Evolutionary conservation across 306 rosid genomes (phyloP).

Genomic region (Luffa aegyptiaca): DNA sequence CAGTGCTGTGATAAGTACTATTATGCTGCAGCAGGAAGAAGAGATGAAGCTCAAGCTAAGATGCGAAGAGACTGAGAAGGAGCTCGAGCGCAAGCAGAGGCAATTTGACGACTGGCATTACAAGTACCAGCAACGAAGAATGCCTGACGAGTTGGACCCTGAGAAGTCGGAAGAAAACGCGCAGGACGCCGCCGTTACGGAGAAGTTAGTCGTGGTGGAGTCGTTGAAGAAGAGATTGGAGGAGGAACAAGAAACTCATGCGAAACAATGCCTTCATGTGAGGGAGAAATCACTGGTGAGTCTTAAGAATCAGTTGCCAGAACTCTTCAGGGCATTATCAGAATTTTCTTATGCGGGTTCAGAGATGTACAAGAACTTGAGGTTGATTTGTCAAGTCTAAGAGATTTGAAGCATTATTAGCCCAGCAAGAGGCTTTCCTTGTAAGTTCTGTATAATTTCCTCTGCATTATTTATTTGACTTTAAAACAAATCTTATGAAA

Average conservation of each 20-base stretch:
- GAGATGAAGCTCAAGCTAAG: conserved; percentile 51
- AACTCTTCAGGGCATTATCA: conserved; percentile 59
- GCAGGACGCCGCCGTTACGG: conserved; percentile 28
- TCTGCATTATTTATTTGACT: background rate
- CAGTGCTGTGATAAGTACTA: conserved; percentile 49
- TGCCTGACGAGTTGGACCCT: conserved; percentile 41
- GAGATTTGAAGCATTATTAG: background rate
- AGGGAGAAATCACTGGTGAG: conserved; percentile 68
- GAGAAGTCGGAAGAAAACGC: conserved; percentile 30
- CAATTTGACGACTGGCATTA: conserved; percentile 74
- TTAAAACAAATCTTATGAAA: background rate
- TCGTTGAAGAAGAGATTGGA: conserved; percentile 53
- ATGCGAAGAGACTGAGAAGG: conserved; percentile 68
- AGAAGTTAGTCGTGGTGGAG: conserved; percentile 47
- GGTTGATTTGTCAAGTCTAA: conserved; percentile 23
- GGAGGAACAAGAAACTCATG: conserved; percentile 46
- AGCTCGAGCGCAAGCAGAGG: conserved; percentile 51
- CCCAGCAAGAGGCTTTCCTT: background rate
- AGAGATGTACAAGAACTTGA: conserved; percentile 53
- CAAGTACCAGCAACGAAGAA: conserved; percentile 47
- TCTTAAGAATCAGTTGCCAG: conserved; percentile 62
- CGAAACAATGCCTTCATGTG: conserved; percentile 55
- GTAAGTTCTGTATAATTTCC: conserved; percentile 6
- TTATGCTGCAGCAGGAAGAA: conserved; percentile 48
- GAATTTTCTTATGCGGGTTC: conserved; percentile 51